Conservation (phyloP, 164 flowering plant species). For the Vitis amurensis region DNA sequence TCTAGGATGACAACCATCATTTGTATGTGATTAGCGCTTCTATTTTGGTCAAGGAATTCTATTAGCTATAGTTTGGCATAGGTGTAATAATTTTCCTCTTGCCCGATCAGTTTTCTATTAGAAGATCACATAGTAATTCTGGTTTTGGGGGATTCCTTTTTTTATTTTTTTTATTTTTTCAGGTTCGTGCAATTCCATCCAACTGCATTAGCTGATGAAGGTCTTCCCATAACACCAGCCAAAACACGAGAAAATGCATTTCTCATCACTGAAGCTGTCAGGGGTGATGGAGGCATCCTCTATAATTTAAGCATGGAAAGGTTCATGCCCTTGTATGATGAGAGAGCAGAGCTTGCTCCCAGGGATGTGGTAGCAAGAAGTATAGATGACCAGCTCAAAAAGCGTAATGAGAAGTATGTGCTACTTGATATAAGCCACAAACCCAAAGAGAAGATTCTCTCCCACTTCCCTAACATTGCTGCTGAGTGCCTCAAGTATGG, state of each 20-base stretch:
- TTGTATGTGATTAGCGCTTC: no score
- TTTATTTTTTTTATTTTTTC: slow-evolving; percentile 12
- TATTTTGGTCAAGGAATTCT: no score
- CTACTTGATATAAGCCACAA: slow-evolving; percentile 90
- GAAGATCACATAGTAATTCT: background rate
- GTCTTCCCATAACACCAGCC: slow-evolving; percentile 68
- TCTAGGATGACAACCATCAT: no score
- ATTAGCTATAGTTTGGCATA: no score
- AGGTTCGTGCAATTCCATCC: slow-evolving; percentile 99
- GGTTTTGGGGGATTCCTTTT: background rate
- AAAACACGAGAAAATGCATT: slow-evolving; percentile 82
- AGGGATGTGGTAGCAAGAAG: slow-evolving; percentile 95
- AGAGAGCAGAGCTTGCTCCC: slow-evolving; percentile 93
- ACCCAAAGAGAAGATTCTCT: slow-evolving; percentile 68
- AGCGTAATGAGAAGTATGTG: slow-evolving; percentile 77
- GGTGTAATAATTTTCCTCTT: no score
- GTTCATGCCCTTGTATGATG: slow-evolving; percentile 92
- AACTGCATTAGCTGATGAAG: slow-evolving; percentile 96
- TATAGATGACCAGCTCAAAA: slow-evolving; percentile 92
- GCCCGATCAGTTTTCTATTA: background rate
- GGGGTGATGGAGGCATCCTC: slow-evolving; percentile 98
- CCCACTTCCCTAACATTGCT: slow-evolving; percentile 97
- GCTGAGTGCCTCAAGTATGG: slow-evolving; percentile 87
- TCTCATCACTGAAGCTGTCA: slow-evolving; percentile 93
- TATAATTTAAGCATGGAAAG: slow-evolving; percentile 83